Evolutionary conservation across 495 filamentous ascomycete species (phyloP).

Genomic region (Aspergillus nidulans): DNA sequence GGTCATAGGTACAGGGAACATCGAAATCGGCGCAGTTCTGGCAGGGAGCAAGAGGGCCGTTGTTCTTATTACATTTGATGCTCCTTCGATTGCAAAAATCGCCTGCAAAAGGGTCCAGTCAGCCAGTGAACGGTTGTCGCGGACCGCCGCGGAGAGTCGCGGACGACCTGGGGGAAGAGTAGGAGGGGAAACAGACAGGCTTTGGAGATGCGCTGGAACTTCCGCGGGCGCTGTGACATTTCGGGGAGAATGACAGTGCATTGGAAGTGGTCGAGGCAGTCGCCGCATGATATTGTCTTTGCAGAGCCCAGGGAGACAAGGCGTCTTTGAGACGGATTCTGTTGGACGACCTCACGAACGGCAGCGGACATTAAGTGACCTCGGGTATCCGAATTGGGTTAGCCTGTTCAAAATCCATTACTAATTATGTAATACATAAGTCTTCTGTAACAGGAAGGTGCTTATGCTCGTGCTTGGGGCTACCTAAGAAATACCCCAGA

Average conservation of each 20-base stretch:
- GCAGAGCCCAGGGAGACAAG: neutral
- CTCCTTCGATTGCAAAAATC: slow-evolving; percentile 1
- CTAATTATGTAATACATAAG: too few species aligned
- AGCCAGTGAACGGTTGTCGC: neutral
- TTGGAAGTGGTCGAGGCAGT: neutral
- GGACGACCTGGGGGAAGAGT: neutral
- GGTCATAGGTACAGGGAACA: neutral
- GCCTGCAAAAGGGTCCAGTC: neutral
- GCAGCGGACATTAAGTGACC: too few species aligned
- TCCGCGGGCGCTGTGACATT: neutral
- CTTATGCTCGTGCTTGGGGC: too few species aligned
- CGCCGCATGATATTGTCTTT: neutral
- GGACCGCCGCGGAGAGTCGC: neutral
- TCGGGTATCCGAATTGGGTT: too few species aligned
- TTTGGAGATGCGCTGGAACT: slow-evolving; percentile 5
- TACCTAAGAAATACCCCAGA: too few species aligned
- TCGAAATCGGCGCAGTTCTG: slow-evolving; percentile 2
- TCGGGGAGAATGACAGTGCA: neutral
- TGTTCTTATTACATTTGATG: slow-evolving; percentile 7
- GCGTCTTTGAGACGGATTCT: neutral
- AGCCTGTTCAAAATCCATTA: too few species aligned
- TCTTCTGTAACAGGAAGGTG: too few species aligned
- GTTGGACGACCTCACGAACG: neutral
- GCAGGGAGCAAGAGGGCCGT: neutral
- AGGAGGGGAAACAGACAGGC: neutral